phyloP scores from a whole-genome alignment of 2,329 filamentous ascomycete species.

The Exophiala phaeomuriformis region DNA sequence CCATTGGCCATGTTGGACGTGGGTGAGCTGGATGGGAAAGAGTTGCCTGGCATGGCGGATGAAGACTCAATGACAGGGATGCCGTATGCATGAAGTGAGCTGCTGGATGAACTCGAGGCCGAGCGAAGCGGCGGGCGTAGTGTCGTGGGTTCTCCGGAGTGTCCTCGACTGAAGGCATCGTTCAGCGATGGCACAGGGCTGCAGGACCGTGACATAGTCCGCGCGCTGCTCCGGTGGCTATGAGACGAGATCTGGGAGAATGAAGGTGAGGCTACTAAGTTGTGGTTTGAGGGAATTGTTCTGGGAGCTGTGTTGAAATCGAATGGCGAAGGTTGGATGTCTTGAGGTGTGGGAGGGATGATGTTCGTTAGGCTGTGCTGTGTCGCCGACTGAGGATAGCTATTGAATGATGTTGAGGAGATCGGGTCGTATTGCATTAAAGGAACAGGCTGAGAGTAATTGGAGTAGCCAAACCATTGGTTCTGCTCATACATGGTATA shows the following conservation, averaged over 20 bases:
- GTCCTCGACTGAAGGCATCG: neutral
- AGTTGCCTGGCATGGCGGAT: neutral
- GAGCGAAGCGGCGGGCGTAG: constrained; percentile 18
- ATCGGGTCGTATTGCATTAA: constrained; percentile 21
- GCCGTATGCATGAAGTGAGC: constrained; percentile 26
- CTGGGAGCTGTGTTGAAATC: constrained; percentile 21
- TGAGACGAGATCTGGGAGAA: constrained; percentile 20
- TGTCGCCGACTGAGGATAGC: constrained; percentile 5
- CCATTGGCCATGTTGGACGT: neutral
- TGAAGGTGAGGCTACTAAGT: constrained; percentile 18
- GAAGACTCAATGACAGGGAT: constrained; percentile 22
- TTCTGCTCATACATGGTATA: constrained; percentile 24
- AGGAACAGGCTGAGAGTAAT: constrained; percentile 16
- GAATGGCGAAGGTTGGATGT: constrained; percentile 19
- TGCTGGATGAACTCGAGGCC: constrained; percentile 23
- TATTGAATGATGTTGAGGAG: constrained; percentile 8
- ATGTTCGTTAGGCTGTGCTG: constrained; percentile 18
- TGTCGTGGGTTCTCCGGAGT: constrained; percentile 4
- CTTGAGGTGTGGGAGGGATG: constrained; percentile 25
- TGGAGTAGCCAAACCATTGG: constrained; percentile 21
- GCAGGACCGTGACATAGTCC: constrained; percentile 25
- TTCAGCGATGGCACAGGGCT: constrained; percentile 13
- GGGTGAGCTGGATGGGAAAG: constrained; percentile 5
- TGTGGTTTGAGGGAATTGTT: constrained; percentile 12
- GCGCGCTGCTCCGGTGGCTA: constrained; percentile 18